Base-by-base conservation (phyloP, 192 early-diverging fungal species). In the Tieghemiomyces parasiticus region DNA sequence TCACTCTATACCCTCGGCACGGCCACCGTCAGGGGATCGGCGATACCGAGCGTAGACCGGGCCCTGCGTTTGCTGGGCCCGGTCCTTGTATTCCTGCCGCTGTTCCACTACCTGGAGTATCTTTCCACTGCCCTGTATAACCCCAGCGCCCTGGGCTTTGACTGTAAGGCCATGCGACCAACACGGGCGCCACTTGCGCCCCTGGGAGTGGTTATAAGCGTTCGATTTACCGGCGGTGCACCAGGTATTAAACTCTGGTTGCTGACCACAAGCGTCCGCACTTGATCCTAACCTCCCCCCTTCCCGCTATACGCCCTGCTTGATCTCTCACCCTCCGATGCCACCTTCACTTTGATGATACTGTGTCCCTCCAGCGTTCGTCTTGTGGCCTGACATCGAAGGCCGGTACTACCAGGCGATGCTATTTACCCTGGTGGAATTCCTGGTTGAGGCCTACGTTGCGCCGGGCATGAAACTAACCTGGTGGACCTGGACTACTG, bases 71-170 rank as follows among this genome's bases (percentile, higher is more conserved):
- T 93, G 82, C 63, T 51, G 19, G 50, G 50, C 4, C 29, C 28
- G 4, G 50, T 29, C 20, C 50, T 91, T 19, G 69, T 70, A 1
- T 63, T 77, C 2, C 68, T 94, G 1, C 74, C 81, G 2, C 45
- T 83, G 12, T 97, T 94, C 64, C 94, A 97, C 64, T 70, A 81
- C 25, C 67, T 90, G 25, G 94, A 97, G 68, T 97, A 97, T 62
- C 54, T 92, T 22, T 72, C 80, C 9, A 92, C 90, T 20, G 92
- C 91, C 4, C 71, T 93, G 61, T 89, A 86, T 62, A 83, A 89
- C 54, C 67, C 77, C 8, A 70, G 78, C 31, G 78, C 76, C 45
- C 77, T 91, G 29, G 75, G 69, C 16, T 71, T 91, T 53, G 81
- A 84, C 31, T 82, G 88, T 88, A 79, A 73, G 77, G 65, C 33